Evolutionary conservation across 306 rosid species (phyloP), one percentile per base, ranked within the genome.

Genomic region (Acacia crassicarpa): DNA sequence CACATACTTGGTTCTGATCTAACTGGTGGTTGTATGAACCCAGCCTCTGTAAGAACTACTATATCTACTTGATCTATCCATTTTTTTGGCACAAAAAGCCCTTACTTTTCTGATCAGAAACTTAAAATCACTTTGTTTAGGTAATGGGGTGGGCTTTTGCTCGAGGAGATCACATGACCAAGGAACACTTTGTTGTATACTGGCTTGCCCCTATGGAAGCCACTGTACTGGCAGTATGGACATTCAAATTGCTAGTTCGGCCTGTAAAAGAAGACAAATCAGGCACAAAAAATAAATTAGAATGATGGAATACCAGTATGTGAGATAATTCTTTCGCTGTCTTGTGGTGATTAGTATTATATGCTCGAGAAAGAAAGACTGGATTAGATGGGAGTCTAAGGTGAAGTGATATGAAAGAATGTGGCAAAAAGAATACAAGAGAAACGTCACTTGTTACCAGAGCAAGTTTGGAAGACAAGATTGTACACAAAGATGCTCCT

Each of bases 121-220:
- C 51, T 22, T 45, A 62, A 45, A 23, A 56, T 51, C 76, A 38
- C 72, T 45, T 38, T 84, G 1, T 76, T 70, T 73, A 95, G 99
- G 99, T 88, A 38, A 89, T 92, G 92, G 99, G 97, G 79, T 95
- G 99, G 98, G 97, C 98, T 72, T 95, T 88, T 80, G 99, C 98
- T 67, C 89, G 94, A 8, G 97, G 97, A 1, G 94, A 92, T 75
- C 98, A 93, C 82, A 84, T 89, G 83, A 92, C 96, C 11, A 93
- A 89, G 89, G 99, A 95, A 77, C 97, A 92, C 83, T n/a, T 95
- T 22, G 81, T 91, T 72, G 97, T 95, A 0, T 95, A 95, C 81
- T 95, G 99, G 99, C 89, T 95, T 40, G 98, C 98, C 80, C 99
- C 99, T 6, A 79, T 92, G n/a, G 83, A 92, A 84, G 99, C 91